Evolutionary conservation across 208 protist species (phyloP).

Genomic region (Trypanosoma platydactyli): DNA sequence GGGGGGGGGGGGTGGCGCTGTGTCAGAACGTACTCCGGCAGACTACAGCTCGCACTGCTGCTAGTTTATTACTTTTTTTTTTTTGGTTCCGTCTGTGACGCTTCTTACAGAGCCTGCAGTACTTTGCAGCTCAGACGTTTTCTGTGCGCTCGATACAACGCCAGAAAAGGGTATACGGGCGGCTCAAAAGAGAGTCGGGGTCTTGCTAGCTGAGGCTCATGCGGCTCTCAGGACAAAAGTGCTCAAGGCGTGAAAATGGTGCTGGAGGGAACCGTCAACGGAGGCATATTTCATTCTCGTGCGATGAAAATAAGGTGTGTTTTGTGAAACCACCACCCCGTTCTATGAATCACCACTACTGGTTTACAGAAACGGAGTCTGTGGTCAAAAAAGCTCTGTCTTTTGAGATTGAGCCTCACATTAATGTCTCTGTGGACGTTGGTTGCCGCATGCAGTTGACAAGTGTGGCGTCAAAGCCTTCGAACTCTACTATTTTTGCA

Average conservation of each 20-base stretch:
- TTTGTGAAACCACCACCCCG: slow-evolving; percentile 73
- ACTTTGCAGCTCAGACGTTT: too few species aligned
- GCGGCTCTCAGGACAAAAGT: background rate
- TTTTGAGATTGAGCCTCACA: slow-evolving; percentile 74
- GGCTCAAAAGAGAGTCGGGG: background rate
- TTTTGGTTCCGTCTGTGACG: too few species aligned
- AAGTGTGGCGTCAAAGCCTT: slow-evolving; percentile 35
- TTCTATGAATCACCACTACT: slow-evolving; percentile 72
- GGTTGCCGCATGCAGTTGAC: slow-evolving; percentile 76
- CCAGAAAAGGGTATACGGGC: too few species aligned
- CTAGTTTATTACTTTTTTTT: too few species aligned
- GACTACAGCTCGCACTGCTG: too few species aligned
- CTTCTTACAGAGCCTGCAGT: too few species aligned
- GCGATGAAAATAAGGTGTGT: slow-evolving; percentile 63
- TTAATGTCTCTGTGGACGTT: slow-evolving; percentile 60
- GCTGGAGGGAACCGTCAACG: background rate
- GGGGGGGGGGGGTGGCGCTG: too few species aligned
- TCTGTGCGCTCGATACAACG: too few species aligned
- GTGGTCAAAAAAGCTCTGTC: slow-evolving; percentile 73
- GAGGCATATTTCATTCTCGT: slow-evolving; percentile 62
- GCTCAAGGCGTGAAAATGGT: background rate
- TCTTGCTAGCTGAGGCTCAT: background rate
- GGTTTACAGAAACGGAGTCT: slow-evolving; percentile 74
- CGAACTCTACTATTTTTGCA: slow-evolving; percentile 13
- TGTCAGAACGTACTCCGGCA: too few species aligned